Evolutionary conservation across 441 rosid genomes (phyloP).

Genomic region (Gossypium gossypioides): DNA sequence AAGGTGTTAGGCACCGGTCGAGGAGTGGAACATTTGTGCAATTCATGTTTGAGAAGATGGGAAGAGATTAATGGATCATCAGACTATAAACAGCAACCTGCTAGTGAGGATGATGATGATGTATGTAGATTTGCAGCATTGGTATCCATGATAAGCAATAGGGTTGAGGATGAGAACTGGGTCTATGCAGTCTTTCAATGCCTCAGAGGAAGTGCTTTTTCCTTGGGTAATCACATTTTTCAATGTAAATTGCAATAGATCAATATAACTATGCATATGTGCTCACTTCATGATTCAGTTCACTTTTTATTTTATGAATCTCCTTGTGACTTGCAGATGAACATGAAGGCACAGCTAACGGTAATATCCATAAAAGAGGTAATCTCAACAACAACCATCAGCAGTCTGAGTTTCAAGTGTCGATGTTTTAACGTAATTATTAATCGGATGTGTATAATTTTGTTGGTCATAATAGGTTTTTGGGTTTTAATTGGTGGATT

Average conservation of each 20-base stretch:
- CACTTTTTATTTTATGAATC: not conserved
- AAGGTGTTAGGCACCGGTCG: slow-evolving; percentile 9
- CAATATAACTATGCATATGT: not conserved
- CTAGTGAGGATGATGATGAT: slow-evolving; percentile 7
- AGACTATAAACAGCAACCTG: slow-evolving; percentile 1
- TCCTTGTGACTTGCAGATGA: slow-evolving; percentile 12
- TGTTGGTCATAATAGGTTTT: slow-evolving; percentile 21
- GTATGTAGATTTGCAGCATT: slow-evolving; percentile 36
- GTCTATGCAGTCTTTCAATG: slow-evolving; percentile 25
- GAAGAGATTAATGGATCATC: slow-evolving; percentile 24
- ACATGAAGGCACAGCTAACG: not conserved
- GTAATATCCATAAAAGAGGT: slow-evolving; percentile 12
- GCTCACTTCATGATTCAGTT: not conserved
- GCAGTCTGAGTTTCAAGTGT: not conserved
- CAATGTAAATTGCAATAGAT: not conserved
- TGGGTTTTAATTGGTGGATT: slow-evolving; percentile 23
- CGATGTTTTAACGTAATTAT: not conserved
- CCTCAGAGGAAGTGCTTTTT: slow-evolving; percentile 19
- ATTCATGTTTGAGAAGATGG: slow-evolving; percentile 30
- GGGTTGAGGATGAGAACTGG: slow-evolving; percentile 25
- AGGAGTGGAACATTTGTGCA: slow-evolving; percentile 17
- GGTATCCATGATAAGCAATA: slow-evolving; percentile 30
- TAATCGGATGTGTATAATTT: not conserved
- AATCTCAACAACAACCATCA: not conserved
- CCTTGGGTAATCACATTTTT: slow-evolving; percentile 17